Conservation (phyloP, 2,329 filamentous ascomycete species). For the Sclerotinia borealis region DNA sequence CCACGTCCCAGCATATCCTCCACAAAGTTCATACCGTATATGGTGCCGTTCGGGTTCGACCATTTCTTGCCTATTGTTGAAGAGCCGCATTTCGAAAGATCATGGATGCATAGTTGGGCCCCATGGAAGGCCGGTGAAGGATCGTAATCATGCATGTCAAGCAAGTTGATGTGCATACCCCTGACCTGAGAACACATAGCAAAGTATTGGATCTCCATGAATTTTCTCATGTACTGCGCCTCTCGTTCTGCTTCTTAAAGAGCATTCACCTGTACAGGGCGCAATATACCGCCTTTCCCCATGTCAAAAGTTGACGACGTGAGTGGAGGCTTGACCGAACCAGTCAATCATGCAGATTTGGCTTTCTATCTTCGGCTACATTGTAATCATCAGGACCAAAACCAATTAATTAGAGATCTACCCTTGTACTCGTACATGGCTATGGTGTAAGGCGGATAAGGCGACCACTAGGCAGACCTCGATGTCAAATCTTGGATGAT, state of each 20-base stretch:
- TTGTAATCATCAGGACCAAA: too few relatives aligned
- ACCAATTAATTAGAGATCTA: background rate
- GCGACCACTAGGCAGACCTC: slow-evolving; percentile 19
- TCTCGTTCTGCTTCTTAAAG: background rate
- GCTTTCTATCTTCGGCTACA: too few relatives aligned
- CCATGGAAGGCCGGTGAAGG: slow-evolving; percentile 2
- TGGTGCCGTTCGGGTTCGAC: background rate
- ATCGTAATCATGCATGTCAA: background rate
- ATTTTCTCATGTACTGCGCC: background rate
- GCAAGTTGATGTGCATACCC: slow-evolving; percentile 5
- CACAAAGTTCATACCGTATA: slow-evolving; percentile 8
- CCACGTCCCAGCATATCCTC: slow-evolving; percentile 2
- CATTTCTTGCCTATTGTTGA: background rate
- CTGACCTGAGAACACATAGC: slow-evolving; percentile 1
- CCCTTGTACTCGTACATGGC: background rate
- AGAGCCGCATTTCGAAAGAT: slow-evolving; percentile 3
- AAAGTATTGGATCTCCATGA: background rate
- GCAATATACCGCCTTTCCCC: background rate
- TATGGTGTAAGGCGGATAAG: slow-evolving; percentile 18
- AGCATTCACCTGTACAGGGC: background rate
- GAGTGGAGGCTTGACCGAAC: background rate
- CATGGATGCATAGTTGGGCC: background rate
- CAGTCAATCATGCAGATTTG: slow-evolving; percentile 1
- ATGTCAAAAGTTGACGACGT: background rate
- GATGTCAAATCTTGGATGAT: background rate